A percentile compares a stretch with the other conserved stretches of the same genome.
phyloP scores from a whole-genome alignment of 371 early-diverging fungal genomes.

The Vairimorpha necatrix region DNA sequence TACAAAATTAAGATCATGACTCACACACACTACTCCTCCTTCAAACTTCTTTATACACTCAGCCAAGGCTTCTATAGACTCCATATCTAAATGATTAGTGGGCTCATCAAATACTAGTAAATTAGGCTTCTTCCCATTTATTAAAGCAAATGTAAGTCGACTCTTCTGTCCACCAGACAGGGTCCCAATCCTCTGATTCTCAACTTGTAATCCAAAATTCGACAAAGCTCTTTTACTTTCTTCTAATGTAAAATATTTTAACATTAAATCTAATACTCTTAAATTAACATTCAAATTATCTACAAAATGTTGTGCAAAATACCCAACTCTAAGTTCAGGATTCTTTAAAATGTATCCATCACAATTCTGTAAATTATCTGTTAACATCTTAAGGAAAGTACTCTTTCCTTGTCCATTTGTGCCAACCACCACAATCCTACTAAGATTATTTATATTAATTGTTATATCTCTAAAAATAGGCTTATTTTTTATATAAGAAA shows the following conservation, averaged over 20 bases:
- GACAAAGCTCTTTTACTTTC: constrained; percentile 75
- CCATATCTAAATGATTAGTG: constrained; percentile 82
- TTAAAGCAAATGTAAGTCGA: constrained; percentile 84
- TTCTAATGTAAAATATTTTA: constrained; percentile 73
- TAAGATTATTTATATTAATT: constrained; percentile 69
- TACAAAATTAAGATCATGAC: constrained; percentile 89
- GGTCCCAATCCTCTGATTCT: constrained; percentile 65
- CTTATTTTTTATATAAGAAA: constrained; percentile 20
- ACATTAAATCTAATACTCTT: constrained; percentile 82
- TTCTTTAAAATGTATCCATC: constrained; percentile 68
- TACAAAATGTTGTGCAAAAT: constrained; percentile 88
- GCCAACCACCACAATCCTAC: constrained; percentile 74
- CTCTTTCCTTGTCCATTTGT: constrained; percentile 77
- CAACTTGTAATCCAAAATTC: constrained; percentile 70
- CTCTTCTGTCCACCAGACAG: constrained; percentile 90
- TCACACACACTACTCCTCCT: constrained; percentile 91
- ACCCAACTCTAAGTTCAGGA: constrained; percentile 65
- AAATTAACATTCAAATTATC: constrained; percentile 80
- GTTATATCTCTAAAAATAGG: constrained; percentile 67
- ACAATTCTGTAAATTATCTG: constrained; percentile 76
- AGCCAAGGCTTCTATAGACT: constrained; percentile 87
- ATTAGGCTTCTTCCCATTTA: constrained; percentile 78
- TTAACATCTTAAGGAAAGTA: constrained; percentile 75
- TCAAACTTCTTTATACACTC: constrained; percentile 83
- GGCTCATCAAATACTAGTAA: constrained; percentile 95